Evolutionary conservation across 2,329 filamentous ascomycete species (phyloP), one percentile per base, ranked within the genome.

Genomic region (Diaporthe amygdali): DNA sequence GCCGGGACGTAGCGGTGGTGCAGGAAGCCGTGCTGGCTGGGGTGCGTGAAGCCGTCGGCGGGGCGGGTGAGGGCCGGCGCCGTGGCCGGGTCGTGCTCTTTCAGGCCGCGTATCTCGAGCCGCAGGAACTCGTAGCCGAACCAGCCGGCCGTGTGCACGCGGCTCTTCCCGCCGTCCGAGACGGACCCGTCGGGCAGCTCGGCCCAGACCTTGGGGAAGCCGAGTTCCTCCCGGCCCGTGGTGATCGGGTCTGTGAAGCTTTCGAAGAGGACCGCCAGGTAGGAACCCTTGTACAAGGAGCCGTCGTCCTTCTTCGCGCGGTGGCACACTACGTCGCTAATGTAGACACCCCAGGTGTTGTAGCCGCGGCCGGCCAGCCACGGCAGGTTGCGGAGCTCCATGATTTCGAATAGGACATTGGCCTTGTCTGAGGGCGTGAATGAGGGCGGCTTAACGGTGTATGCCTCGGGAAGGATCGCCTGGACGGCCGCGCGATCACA

Each of bases 311-410:
- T 80, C 74, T 85, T 87, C 1, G 79, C 82, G 74, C 90, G 91
- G 72, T 89, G 79, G 1, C 56, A 63, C 25, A 63, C 56, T 20
- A 92, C 86, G 0, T 88, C 90, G 72, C 92, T 90, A 20, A 92
- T 85, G 75, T 90, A 91, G 0, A 92, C 82, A 0, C 89, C 90
- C 17, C 90, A 80, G 74, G 87, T 85, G 22, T 81, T 84, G 76
- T 92, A 92, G 0, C 90, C 89, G 0, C 80, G 79, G 2, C 90
- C 90, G 4, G 87, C 89, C 0, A 92, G 84, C 89, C 90, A 92
- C 37, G 86, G 82, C 82, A 92, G 86, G 0, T 86, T 85, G 46
- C 81, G 77, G 2, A 89, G 77, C 1, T 82, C 83, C 0, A 77
- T 87, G 25, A 63, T 14, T 41, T 63, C 56, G 25, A 47, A 63